These are phyloP conservation scores for Holtermanniella nyarrowii DNA, from an alignment of 768 basidiomycete species.

Conservation along the genomic window DNA sequence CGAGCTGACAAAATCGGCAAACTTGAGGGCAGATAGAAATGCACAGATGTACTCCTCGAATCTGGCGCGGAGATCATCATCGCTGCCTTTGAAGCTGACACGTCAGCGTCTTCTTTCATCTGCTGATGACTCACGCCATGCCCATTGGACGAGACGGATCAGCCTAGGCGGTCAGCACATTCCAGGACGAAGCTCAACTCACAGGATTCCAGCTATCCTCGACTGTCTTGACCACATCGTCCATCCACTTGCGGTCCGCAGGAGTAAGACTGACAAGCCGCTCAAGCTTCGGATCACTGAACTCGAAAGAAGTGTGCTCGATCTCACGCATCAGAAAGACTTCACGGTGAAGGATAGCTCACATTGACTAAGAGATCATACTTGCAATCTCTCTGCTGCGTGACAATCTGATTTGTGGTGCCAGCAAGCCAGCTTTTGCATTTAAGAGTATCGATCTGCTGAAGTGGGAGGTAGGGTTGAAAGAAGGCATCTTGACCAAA, in stretches of 20 bases:
- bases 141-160: constrained; percentile 51
- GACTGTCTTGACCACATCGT: constrained; percentile 50
- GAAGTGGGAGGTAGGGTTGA: constrained; percentile 91
- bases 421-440: constrained; percentile 66
- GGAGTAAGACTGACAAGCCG: constrained; percentile 69
- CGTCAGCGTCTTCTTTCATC: neutral
- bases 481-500: constrained; percentile 72
- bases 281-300: constrained; percentile 71
- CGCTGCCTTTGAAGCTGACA: constrained; percentile 79
- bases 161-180: constrained; percentile 40
- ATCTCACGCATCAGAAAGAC: constrained; percentile 49
- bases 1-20: constrained; percentile 70
- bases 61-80: constrained; percentile 84
- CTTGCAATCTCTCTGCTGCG: constrained; percentile 68
- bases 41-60: constrained; percentile 93
- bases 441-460: constrained; percentile 81
- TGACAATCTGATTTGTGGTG: constrained; percentile 92
- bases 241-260: constrained; percentile 96
- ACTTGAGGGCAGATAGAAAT: constrained; percentile 78
- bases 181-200: constrained; percentile 1
- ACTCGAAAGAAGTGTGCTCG: constrained; percentile 76
- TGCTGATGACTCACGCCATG: constrained; percentile 52
- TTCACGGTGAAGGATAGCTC: too few species aligned
- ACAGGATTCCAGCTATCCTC: constrained; percentile 37
- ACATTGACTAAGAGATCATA: constrained; percentile 86